A percentile compares a stretch with the other conserved stretches of the same genome.
Evolutionary conservation across 805 yeast genomes (phyloP).

Genomic region (Spathaspora passalidarum): DNA sequence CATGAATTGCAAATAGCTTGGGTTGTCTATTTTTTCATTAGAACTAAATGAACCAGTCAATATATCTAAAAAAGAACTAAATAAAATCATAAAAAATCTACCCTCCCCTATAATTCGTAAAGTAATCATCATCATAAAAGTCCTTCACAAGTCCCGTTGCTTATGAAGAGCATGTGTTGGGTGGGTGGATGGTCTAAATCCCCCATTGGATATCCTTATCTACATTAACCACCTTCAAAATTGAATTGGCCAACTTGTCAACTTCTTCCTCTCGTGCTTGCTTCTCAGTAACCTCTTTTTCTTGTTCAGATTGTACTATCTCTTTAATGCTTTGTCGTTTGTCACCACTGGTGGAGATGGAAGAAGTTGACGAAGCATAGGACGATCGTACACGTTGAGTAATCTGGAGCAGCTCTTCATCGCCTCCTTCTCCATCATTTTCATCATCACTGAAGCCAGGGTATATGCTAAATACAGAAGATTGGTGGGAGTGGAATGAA

Average conservation of each 20-base stretch:
- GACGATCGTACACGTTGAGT: neutral
- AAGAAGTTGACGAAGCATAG: constrained; percentile 1
- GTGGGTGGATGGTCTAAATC: constrained; percentile 7
- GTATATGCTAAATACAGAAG: neutral
- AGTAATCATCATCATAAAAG: neutral
- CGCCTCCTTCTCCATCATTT: neutral
- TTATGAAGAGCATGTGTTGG: too few species aligned
- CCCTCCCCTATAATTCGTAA: neutral
- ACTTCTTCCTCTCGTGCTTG: constrained; percentile 11
- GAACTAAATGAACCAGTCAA: neutral
- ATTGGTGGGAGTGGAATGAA: constrained; percentile 1
- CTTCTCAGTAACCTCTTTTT: neutral
- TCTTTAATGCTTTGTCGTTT: neutral
- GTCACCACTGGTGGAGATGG: constrained; percentile 1
- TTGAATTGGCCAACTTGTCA: constrained; percentile 16
- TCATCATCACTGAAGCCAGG: neutral
- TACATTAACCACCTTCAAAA: constrained; percentile 13
- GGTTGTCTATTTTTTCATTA: neutral
- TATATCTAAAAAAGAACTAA: constrained; percentile 1
- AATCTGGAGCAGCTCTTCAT: neutral
- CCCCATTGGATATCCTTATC: constrained; percentile 15
- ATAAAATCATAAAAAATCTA: neutral
- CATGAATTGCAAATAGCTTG: too few species aligned
- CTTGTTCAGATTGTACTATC: neutral
- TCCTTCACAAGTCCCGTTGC: neutral